These are phyloP conservation scores for Penicillium thymicola DNA, from an alignment of 2,329 filamentous ascomycete genomes.

Conservation along the genomic window DNA sequence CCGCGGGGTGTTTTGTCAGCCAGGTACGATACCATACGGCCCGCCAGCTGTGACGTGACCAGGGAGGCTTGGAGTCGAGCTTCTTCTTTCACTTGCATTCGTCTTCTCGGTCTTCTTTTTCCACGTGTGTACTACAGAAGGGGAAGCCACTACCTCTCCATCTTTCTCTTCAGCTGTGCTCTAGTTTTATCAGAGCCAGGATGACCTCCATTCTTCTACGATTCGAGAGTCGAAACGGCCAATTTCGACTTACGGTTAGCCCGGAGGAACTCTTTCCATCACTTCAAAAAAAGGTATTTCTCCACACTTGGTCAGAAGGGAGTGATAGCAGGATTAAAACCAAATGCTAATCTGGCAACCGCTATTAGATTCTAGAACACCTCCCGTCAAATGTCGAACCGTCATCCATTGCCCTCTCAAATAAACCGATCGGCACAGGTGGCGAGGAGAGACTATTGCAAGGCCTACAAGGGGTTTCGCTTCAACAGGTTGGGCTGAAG, in stretches of 20 bases:
- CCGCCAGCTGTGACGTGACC: constrained; percentile 24
- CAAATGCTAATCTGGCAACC: constrained; percentile 10
- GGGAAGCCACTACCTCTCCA: not conserved
- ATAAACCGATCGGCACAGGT: constrained; percentile 55
- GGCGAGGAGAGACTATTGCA: constrained; percentile 55
- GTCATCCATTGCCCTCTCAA: constrained; percentile 56
- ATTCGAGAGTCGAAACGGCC: constrained; percentile 88
- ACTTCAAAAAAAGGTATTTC: constrained; percentile 47
- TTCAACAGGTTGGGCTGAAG: constrained; percentile 57
- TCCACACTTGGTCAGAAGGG: not conserved
- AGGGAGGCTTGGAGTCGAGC: constrained; percentile 16
- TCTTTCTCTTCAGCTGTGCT: not conserved
- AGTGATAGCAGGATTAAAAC: not conserved
- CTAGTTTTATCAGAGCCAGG: not conserved
- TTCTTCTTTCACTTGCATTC: not conserved
- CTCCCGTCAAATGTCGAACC: constrained; percentile 57
- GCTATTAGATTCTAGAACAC: constrained; percentile 53
- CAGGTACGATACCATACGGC: constrained; percentile 17
- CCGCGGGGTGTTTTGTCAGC: not conserved
- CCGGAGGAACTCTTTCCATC: constrained; percentile 67
- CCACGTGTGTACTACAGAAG: not conserved
- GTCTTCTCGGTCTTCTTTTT: not conserved
- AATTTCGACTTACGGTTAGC: constrained; percentile 78
- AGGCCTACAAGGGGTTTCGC: constrained; percentile 53
- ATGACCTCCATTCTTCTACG: constrained; percentile 70